phyloP scores from a whole-genome alignment of 2,329 filamentous ascomycete genomes.

The Verticillium tricorpus region DNA sequence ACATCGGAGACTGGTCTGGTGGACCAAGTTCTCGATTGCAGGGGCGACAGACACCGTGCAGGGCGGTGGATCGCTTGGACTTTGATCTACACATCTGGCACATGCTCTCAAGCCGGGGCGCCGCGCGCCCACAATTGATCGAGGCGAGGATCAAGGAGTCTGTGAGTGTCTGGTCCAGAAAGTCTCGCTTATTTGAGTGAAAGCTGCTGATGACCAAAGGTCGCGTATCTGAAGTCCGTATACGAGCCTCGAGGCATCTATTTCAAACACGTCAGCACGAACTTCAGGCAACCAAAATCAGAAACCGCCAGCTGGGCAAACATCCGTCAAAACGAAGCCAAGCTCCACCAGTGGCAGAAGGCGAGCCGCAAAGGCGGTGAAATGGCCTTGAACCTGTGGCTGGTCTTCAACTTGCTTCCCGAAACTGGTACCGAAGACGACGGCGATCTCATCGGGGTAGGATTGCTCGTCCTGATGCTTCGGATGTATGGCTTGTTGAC shows the following conservation, averaged over 20 bases:
- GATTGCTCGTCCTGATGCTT: no score
- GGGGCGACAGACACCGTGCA: neutral
- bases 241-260: neutral
- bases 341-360: neutral
- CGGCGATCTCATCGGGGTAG: neutral
- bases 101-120: neutral
- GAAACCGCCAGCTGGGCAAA: neutral
- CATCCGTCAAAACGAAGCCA: neutral
- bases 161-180: neutral
- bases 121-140: neutral
- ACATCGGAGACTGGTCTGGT: neutral
- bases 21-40: neutral
- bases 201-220: neutral
- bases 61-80: neutral
- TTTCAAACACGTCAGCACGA: neutral
- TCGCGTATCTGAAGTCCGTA: neutral
- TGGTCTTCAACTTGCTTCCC: neutral
- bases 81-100: neutral
- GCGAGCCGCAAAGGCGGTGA: neutral
- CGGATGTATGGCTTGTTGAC: no score
- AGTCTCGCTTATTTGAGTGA: neutral
- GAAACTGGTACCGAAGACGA: neutral
- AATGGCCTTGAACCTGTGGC: neutral
- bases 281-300: neutral
- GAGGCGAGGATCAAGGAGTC: neutral